Percentiles rank a stretch among this genome's conserved stretches.
phyloP scores from a whole-genome alignment of 257 asterid genomes.

The Jasminum sambac region DNA sequence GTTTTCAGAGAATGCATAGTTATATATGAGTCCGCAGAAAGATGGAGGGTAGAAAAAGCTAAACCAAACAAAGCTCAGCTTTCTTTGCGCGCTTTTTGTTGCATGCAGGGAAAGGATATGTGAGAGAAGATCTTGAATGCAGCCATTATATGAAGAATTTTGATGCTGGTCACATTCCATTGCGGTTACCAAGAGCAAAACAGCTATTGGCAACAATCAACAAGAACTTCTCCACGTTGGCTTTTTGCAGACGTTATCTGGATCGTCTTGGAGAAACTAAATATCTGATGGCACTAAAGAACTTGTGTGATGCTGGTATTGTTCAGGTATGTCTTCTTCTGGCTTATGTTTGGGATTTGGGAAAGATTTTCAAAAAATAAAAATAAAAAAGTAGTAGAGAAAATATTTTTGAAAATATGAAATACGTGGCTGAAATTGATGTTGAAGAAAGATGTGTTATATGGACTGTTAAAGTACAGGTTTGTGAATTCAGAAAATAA shows the following conservation, averaged over 20 bases:
- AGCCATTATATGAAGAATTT: slow-evolving; percentile 98
- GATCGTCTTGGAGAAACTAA: slow-evolving; percentile 94
- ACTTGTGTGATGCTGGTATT: slow-evolving; percentile 88
- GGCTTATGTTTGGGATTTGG: too few relatives aligned
- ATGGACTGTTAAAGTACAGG: not conserved
- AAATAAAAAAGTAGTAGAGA: too few relatives aligned
- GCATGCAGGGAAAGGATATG: slow-evolving; percentile 81
- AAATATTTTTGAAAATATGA: not conserved
- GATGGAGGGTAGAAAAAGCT: too few relatives aligned
- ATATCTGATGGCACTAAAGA: slow-evolving; percentile 94
- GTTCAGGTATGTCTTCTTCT: slow-evolving; percentile 64
- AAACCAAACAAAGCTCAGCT: not conserved
- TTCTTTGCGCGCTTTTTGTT: slow-evolving; percentile 14
- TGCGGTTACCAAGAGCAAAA: slow-evolving; percentile 90
- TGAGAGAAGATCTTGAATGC: slow-evolving; percentile 97
- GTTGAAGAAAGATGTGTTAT: not conserved
- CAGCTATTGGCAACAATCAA: slow-evolving; percentile 86
- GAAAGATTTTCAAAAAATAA: too few relatives aligned
- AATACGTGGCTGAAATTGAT: not conserved
- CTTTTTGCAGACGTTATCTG: slow-evolving; percentile 93
- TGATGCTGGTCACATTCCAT: slow-evolving; percentile 87
- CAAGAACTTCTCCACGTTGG: slow-evolving; percentile 87
- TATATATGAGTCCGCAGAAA: too few relatives aligned
- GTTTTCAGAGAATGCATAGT: too few relatives aligned
- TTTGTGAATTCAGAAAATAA: slow-evolving; percentile 7